A percentile compares a stretch with the other conserved stretches of the same genome.
Conservation (phyloP, 2,329 filamentous ascomycete genomes). For the Hypomyces perniciosus region DNA sequence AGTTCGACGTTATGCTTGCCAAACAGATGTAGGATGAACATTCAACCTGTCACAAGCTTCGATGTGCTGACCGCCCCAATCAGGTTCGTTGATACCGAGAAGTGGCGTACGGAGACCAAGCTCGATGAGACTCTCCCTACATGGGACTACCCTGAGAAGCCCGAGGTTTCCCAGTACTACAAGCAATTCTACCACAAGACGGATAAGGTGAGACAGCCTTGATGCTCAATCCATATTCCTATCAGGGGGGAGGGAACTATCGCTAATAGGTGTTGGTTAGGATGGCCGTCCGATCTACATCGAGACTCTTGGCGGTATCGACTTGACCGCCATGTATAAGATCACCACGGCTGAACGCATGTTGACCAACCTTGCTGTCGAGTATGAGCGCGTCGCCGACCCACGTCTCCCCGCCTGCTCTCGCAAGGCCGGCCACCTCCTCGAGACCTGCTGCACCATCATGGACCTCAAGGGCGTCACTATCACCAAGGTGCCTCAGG, state of each 20-base stretch:
- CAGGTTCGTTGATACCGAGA: constrained; percentile 87
- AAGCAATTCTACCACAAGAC: constrained; percentile 99
- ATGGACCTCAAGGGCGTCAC: constrained; percentile 97
- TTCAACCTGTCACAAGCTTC: background rate
- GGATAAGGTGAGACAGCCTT: constrained; percentile 59
- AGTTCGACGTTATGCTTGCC: constrained; percentile 79
- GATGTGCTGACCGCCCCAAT: constrained; percentile 17
- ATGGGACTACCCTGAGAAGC: constrained; percentile 85
- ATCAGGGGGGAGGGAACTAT: background rate
- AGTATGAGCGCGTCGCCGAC: constrained; percentile 95
- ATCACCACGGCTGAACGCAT: constrained; percentile 91
- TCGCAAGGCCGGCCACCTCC: constrained; percentile 78
- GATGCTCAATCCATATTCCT: background rate
- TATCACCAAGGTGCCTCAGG: constrained; percentile 70
- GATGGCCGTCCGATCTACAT: constrained; percentile 97
- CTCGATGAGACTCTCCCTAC: constrained; percentile 74
- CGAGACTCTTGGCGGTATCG: constrained; percentile 89
- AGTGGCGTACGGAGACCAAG: constrained; percentile 82
- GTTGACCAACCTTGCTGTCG: constrained; percentile 90
- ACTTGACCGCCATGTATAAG: constrained; percentile 83
- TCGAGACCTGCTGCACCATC: constrained; percentile 97
- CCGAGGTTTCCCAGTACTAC: constrained; percentile 82
- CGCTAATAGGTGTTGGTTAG: constrained; percentile 37
- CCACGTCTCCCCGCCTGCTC: constrained; percentile 92
- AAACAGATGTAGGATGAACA: constrained; percentile 74